Percentiles rank a stretch among this genome's conserved stretches.
These are phyloP conservation scores for Neocucurbitaria cava DNA, from an alignment of 2,329 filamentous ascomycete species.

Conservation along the genomic window DNA sequence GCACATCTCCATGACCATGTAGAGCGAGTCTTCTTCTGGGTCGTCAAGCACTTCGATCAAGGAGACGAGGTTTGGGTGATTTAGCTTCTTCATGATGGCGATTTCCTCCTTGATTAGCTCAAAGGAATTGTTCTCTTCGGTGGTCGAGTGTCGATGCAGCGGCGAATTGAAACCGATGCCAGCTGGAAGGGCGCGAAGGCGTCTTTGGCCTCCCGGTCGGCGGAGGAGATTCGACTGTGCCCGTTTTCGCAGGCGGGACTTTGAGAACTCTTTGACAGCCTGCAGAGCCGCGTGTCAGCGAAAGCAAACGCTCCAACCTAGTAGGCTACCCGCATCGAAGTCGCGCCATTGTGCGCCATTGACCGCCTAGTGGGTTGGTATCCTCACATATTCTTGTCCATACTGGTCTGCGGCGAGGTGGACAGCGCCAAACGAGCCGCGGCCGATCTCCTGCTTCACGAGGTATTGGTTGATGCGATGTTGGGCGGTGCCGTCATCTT, in stretches of 20 bases:
- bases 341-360: constrained; percentile 3
- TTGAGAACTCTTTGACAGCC: constrained; percentile 98
- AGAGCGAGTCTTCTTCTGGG: constrained; percentile 91
- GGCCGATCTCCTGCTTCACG: constrained; percentile 94
- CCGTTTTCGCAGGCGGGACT: constrained; percentile 84
- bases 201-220: constrained; percentile 60
- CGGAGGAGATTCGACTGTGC: constrained; percentile 88
- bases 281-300: constrained; percentile 52
- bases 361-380: constrained; percentile 26
- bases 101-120: constrained; percentile 94
- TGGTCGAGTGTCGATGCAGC: constrained; percentile 65
- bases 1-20: constrained; percentile 99
- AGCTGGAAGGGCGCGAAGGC: constrained; percentile 60
- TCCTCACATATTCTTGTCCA: constrained; percentile 87
- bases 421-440: constrained; percentile 93
- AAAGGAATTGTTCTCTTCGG: constrained; percentile 72
- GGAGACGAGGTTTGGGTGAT: constrained; percentile 92
- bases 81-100: constrained; percentile 98
- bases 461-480: constrained; percentile 94
- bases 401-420: constrained; percentile 90
- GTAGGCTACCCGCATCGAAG: constrained; percentile 34
- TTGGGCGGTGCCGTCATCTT: constrained; percentile 79
- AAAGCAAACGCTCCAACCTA: constrained; percentile 22
- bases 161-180: constrained; percentile 68
- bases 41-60: constrained; percentile 95